A percentile compares a stretch with the other conserved stretches of the same genome.
phyloP scores from a whole-genome alignment of 176 grass and related monocot genomes.

The Eremochloa ophiuroides region DNA sequence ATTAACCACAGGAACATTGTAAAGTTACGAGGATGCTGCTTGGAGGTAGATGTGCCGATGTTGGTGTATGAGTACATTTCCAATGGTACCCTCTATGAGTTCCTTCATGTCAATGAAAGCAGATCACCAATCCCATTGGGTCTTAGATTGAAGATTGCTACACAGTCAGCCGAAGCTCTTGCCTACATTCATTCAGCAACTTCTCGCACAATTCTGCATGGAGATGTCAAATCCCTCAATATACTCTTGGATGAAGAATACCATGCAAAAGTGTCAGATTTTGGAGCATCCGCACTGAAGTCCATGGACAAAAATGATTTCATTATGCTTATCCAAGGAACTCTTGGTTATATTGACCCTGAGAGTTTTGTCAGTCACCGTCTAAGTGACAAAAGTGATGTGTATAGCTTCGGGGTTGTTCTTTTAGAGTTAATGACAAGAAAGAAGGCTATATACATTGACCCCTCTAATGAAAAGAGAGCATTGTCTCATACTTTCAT shows the following conservation, averaged over 20 bases:
- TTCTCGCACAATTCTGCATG: constrained; percentile 33
- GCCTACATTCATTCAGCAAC: too few species aligned
- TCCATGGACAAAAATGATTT: too few species aligned
- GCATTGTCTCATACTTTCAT: background rate
- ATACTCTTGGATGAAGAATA: too few species aligned
- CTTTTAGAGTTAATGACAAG: constrained; percentile 65
- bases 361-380: too few species aligned
- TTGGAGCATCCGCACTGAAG: too few species aligned
- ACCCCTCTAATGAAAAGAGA: constrained; percentile 24
- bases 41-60: background rate
- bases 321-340: too few species aligned
- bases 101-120: background rate
- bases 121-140: constrained; percentile 21
- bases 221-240: too few species aligned
- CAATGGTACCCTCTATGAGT: background rate
- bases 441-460: constrained; percentile 47
- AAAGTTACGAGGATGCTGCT: background rate
- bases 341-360: too few species aligned
- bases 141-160: constrained; percentile 36
- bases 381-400: constrained; percentile 71
- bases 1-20: constrained; percentile 1
- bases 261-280: too few species aligned
- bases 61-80: constrained; percentile 1
- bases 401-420: constrained; percentile 69
- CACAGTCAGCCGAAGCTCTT: too few species aligned